phyloP scores from a whole-genome alignment of 1,284 basidiomycete species.

The Inonotus hispidus region DNA sequence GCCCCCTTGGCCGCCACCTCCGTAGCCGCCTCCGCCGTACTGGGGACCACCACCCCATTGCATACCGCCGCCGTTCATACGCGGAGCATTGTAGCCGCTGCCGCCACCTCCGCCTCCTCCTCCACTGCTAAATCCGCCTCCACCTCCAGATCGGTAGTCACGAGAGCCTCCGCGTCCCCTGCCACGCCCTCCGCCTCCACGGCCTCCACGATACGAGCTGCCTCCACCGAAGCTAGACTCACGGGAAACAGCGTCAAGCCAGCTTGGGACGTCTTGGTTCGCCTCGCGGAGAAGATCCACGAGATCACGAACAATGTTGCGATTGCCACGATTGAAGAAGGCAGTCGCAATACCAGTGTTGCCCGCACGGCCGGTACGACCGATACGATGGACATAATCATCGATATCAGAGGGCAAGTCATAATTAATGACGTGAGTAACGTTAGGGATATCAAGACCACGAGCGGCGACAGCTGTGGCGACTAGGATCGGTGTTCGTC shows the following conservation, averaged over 20 bases:
- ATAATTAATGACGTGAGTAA: constrained; percentile 98
- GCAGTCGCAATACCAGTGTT: constrained; percentile 96
- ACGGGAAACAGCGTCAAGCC: constrained; percentile 84
- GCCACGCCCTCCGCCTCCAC: constrained; percentile 57
- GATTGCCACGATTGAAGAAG: constrained; percentile 91
- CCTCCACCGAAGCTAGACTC: constrained; percentile 72
- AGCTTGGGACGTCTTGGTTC: constrained; percentile 92
- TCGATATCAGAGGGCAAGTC: constrained; percentile 99
- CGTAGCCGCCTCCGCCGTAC: constrained; percentile 31
- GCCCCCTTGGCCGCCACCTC: constrained; percentile 27
- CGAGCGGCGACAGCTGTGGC: constrained; percentile 98
- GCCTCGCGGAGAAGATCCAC: constrained; percentile 93
- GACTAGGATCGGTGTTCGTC: constrained; percentile 93
- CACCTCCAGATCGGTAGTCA: constrained; percentile 42
- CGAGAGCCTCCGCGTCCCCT: constrained; percentile 41
- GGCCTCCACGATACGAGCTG: constrained; percentile 41
- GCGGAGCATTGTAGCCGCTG: constrained; percentile 20
- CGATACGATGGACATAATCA: constrained; percentile 97
- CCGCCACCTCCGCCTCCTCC: constrained; percentile 21
- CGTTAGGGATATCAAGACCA: constrained; percentile 99
- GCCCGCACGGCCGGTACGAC: constrained; percentile 98
- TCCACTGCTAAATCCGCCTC: constrained; percentile 32
- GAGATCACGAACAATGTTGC: constrained; percentile 88
- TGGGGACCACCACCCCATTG: constrained; percentile 22
- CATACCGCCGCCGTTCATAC: constrained; percentile 29